phyloP scores from a whole-genome alignment of 2,329 filamentous ascomycete genomes.

The Ascochyta rabiei region DNA sequence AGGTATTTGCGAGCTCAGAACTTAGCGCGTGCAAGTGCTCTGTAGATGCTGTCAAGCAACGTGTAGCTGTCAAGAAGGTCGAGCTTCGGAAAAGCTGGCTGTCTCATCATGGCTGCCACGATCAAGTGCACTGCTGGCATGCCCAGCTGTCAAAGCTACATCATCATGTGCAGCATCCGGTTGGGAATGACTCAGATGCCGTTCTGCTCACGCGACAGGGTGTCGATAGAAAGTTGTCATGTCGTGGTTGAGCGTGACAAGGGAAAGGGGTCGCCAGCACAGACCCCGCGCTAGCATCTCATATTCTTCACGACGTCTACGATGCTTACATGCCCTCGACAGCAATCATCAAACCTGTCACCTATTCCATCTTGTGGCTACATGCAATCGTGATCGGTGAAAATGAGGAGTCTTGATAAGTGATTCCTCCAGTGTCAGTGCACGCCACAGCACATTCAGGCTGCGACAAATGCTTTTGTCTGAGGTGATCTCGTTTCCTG shows the following conservation, averaged over 20 bases:
- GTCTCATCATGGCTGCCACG: neutral
- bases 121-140: neutral
- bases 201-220: constrained; percentile 1
- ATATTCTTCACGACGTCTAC: neutral
- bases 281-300: constrained; percentile 2
- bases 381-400: neutral
- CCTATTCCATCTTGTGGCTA: neutral
- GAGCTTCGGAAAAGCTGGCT: neutral
- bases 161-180: neutral
- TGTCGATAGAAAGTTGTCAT: neutral
- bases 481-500: neutral
- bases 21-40: neutral
- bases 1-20: neutral
- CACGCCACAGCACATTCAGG: neutral
- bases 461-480: neutral
- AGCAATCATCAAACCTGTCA: neutral
- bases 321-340: neutral
- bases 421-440: neutral
- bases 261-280: neutral
- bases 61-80: neutral
- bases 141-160: neutral
- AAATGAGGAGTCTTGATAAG: neutral
- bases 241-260: constrained; percentile 5
- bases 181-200: neutral
- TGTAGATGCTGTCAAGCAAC: neutral